Percentiles rank a stretch among this genome's conserved stretches.
Conservation (phyloP, 2,329 filamentous ascomycete genomes). For the Paecilomyces variotii region DNA sequence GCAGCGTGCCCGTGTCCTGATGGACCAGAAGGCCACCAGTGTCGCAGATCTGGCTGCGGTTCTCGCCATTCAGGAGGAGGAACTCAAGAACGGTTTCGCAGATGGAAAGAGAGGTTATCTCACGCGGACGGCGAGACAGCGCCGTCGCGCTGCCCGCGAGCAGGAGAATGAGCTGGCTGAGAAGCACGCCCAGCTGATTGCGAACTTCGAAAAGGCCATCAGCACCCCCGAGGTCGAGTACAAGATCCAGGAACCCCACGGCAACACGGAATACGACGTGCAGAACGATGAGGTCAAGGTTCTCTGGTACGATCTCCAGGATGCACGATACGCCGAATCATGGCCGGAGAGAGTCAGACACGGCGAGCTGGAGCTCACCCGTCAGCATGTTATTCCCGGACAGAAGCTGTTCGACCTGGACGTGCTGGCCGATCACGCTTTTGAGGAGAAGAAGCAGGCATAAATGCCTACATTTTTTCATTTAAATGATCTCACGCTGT, state of each 20-base stretch:
- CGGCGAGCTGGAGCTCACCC: constrained; percentile 30
- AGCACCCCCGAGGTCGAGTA: constrained; percentile 13
- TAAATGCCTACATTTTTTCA: neutral
- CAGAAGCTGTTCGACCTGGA: constrained; percentile 16
- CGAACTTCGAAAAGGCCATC: constrained; percentile 10
- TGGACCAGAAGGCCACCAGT: constrained; percentile 58
- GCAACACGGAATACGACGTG: constrained; percentile 17
- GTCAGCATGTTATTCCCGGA: constrained; percentile 28
- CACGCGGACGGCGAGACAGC: constrained; percentile 21
- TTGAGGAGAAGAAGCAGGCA: constrained; percentile 3
- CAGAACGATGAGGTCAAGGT: constrained; percentile 32
- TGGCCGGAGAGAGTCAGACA: constrained; percentile 40
- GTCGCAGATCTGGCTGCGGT: constrained; percentile 54
- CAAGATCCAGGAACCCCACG: constrained; percentile 20
- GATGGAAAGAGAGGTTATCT: constrained; percentile 23
- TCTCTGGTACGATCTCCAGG: constrained; percentile 38
- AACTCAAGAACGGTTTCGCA: constrained; percentile 22
- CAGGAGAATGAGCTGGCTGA: constrained; percentile 16
- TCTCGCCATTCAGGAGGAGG: constrained; percentile 41
- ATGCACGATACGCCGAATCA: constrained; percentile 32
- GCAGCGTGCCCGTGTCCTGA: constrained; percentile 45
- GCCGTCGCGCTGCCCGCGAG: constrained; percentile 20
- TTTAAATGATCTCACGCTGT: neutral
- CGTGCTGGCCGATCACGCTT: constrained; percentile 15
- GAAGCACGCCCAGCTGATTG: constrained; percentile 17